Evolutionary conservation across 1,284 basidiomycete genomes (phyloP).

Genomic region (Pseudozyma pruni): DNA sequence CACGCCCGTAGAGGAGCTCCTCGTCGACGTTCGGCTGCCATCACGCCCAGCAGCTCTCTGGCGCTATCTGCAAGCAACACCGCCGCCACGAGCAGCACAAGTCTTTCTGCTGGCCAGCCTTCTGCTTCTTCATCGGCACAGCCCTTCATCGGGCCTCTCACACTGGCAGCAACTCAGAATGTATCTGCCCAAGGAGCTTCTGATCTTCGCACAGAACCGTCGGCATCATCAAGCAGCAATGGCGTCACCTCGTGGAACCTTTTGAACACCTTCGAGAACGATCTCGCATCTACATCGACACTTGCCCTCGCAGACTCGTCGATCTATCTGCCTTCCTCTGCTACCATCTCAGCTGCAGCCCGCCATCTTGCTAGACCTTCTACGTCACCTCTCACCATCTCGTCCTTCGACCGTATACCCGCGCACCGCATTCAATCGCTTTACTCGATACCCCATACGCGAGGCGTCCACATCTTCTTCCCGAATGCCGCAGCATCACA

Average conservation of each 20-base stretch:
- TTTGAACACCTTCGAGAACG: conserved; percentile 8
- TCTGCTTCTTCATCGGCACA: conserved; percentile 11
- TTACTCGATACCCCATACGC: conserved; percentile 14
- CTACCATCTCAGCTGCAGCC: conserved; percentile 19
- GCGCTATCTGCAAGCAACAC: not conserved
- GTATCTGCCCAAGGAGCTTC: no score
- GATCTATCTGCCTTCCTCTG: not conserved
- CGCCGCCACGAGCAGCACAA: not conserved
- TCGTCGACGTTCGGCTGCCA: conserved; percentile 24
- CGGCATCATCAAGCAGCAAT: not conserved
- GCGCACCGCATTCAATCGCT: conserved; percentile 5
- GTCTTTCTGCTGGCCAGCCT: not conserved
- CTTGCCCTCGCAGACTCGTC: conserved; percentile 2
- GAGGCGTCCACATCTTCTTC: conserved; percentile 31
- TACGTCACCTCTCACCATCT: conserved; percentile 8
- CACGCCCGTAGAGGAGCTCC: conserved; percentile 32
- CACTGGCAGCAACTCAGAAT: conserved; percentile 21
- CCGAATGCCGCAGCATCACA: conserved; percentile 27
- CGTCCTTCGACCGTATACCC: conserved; percentile 16
- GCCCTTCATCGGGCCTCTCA: conserved; percentile 31
- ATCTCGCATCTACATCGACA: conserved; percentile 3
- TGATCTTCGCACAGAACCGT: not conserved
- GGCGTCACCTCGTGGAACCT: no score
- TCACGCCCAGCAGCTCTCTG: conserved; percentile 5
- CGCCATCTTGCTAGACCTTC: conserved; percentile 14